These are phyloP conservation scores for Mollisiaceae sp. DNA, from an alignment of 2,329 filamentous ascomycete species.

Conservation along the genomic window DNA sequence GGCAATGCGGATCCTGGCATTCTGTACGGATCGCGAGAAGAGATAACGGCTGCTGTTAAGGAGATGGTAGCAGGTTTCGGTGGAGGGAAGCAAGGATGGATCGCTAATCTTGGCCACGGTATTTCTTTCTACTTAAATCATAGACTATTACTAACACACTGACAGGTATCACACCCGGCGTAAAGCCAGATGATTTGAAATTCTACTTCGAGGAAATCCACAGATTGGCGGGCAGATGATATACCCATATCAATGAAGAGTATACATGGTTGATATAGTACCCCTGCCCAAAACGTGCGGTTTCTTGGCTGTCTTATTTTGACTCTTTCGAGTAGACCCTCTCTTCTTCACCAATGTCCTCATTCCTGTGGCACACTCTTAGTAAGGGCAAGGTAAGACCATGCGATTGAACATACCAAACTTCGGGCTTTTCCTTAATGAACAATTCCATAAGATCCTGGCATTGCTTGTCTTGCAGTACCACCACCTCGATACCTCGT, in stretches of 20 bases:
- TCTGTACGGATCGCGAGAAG: slow-evolving; percentile 81
- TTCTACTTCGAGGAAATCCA: slow-evolving; percentile 96
- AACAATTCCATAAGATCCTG: slow-evolving; percentile 73
- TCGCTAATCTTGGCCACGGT: slow-evolving; percentile 96
- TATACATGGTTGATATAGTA: background rate
- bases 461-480: slow-evolving; percentile 69
- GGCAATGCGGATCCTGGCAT: slow-evolving; percentile 96
- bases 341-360: slow-evolving; percentile 60
- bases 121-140: slow-evolving; percentile 44
- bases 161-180: slow-evolving; percentile 84
- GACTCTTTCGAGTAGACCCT: slow-evolving; percentile 48
- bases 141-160: background rate
- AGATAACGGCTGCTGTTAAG: slow-evolving; percentile 82
- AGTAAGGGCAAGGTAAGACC: background rate
- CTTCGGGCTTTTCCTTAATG: slow-evolving; percentile 71
- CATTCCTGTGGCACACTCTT: slow-evolving; percentile 52
- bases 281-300: background rate
- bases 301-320: slow-evolving; percentile 7
- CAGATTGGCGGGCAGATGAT: slow-evolving; percentile 57
- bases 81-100: slow-evolving; percentile 86
- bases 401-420: slow-evolving; percentile 59
- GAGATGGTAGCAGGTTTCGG: slow-evolving; percentile 88
- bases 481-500: slow-evolving; percentile 74
- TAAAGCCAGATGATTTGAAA: slow-evolving; percentile 89
- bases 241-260: background rate